Percentiles rank a stretch among this genome's conserved stretches.
phyloP scores from a whole-genome alignment of 2,329 filamentous ascomycete genomes.

The Tolypocladium guangdongense region DNA sequence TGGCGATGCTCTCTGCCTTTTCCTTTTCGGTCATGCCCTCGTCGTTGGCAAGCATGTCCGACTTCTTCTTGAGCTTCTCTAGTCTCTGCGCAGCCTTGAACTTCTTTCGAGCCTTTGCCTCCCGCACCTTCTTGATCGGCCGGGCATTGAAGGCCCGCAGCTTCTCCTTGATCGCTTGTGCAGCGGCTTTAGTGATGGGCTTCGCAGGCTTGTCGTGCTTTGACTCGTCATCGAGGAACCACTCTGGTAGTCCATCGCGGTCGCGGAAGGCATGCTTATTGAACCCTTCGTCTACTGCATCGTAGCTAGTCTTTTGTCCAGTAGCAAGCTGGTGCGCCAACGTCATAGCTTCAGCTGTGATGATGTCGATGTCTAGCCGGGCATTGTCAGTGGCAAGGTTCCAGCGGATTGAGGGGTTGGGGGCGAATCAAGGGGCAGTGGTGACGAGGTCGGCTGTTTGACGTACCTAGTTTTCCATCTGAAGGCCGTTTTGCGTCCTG shows the following conservation, averaged over 20 bases:
- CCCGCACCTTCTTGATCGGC: constrained; percentile 97
- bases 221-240: constrained; percentile 91
- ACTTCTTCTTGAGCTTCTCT: constrained; percentile 96
- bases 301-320: constrained; percentile 66
- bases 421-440: neutral
- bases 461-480: constrained; percentile 28
- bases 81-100: constrained; percentile 82
- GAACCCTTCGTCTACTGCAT: constrained; percentile 83
- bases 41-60: constrained; percentile 76
- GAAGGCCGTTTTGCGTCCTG: constrained; percentile 50
- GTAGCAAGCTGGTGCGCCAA: constrained; percentile 85
- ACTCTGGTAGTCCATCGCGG: constrained; percentile 83
- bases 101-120: constrained; percentile 95
- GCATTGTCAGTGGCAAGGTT: constrained; percentile 9
- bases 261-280: constrained; percentile 90
- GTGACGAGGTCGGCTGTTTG: neutral
- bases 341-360: constrained; percentile 99
- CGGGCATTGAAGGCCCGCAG: constrained; percentile 83
- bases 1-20: constrained; percentile 76
- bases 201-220: constrained; percentile 75
- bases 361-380: constrained; percentile 77
- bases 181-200: constrained; percentile 85
- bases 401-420: neutral
- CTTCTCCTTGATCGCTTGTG: constrained; percentile 90
- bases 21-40: constrained; percentile 93